phyloP scores from a whole-genome alignment of 768 basidiomycete species.

The Pisolithus tinctorius region DNA sequence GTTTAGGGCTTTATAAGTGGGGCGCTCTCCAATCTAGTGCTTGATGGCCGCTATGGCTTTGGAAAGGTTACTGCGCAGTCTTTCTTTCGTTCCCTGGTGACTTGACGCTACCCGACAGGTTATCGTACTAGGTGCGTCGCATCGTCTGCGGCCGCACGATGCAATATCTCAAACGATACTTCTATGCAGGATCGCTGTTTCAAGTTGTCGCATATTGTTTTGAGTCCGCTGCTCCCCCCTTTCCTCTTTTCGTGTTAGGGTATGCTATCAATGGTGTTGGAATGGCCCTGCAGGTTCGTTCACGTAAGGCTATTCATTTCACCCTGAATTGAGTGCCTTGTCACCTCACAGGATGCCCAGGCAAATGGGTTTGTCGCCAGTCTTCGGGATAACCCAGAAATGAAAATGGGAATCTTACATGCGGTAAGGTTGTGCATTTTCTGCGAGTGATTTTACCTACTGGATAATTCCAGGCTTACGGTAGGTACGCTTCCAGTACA shows the following conservation, averaged over 20 bases:
- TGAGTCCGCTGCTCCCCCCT: slow-evolving; percentile 38
- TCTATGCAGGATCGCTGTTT: slow-evolving; percentile 17
- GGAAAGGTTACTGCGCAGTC: slow-evolving; percentile 21
- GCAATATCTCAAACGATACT: background rate
- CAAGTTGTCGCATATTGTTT: slow-evolving; percentile 29
- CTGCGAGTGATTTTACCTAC: background rate
- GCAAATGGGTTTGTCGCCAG: slow-evolving; percentile 40
- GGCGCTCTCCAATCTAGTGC: slow-evolving; percentile 24
- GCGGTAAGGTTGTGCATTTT: slow-evolving; percentile 29
- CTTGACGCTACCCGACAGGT: slow-evolving; percentile 12
- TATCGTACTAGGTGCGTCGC: slow-evolving; percentile 21
- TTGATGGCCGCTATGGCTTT: slow-evolving; percentile 27
- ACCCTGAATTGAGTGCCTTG: background rate
- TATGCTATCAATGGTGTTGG: slow-evolving; percentile 39
- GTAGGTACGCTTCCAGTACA: slow-evolving; percentile 17
- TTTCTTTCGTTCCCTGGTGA: background rate
- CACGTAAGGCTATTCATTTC: background rate
- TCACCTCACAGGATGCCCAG: slow-evolving; percentile 35
- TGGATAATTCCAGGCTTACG: slow-evolving; percentile 17
- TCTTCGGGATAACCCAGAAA: slow-evolving; percentile 30
- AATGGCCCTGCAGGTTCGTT: slow-evolving; percentile 38
- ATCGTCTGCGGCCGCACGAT: too few species aligned
- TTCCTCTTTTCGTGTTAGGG: slow-evolving; percentile 36
- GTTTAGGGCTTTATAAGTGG: slow-evolving; percentile 27
- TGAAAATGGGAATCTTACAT: slow-evolving; percentile 38